A percentile compares a stretch with the other conserved stretches of the same genome.
Conservation (phyloP, 116 monocot genomes). For the Zostera marina region DNA sequence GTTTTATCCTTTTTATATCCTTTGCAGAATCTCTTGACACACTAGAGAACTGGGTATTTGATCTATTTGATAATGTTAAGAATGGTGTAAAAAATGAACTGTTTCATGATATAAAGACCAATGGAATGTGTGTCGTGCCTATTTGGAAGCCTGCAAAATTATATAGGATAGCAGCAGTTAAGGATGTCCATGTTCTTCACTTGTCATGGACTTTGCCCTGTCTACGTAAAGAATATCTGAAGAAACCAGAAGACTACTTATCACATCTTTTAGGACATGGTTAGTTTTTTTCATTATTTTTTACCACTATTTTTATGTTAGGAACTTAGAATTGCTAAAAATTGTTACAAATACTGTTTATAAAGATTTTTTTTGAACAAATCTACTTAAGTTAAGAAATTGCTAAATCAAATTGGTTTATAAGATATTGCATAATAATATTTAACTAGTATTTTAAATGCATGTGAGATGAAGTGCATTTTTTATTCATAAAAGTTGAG, state of each 20-base stretch:
- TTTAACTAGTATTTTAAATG: too few species aligned
- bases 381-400: too few species aligned
- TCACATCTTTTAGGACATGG: slow-evolving; percentile 87
- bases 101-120: slow-evolving; percentile 12
- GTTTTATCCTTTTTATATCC: background rate
- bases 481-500: too few species aligned
- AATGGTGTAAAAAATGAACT: slow-evolving; percentile 14
- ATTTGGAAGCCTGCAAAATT: slow-evolving; percentile 69
- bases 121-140: slow-evolving; percentile 15
- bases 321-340: too few species aligned
- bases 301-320: background rate
- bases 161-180: slow-evolving; percentile 80
- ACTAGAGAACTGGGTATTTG: slow-evolving; percentile 75
- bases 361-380: too few species aligned
- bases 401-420: too few species aligned
- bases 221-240: slow-evolving; percentile 73
- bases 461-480: too few species aligned
- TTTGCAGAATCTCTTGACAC: slow-evolving; percentile 69
- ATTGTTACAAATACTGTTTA: too few species aligned
- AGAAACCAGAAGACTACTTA: slow-evolving; percentile 87
- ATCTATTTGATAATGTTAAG: slow-evolving; percentile 68
- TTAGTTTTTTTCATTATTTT: slow-evolving; percentile 12
- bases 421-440: too few species aligned
- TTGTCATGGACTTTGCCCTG: slow-evolving; percentile 91
- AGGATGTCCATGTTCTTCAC: slow-evolving; percentile 69